Percentiles rank a stretch among this genome's conserved stretches.
phyloP scores from a whole-genome alignment of 176 grass and related monocot genomes.

The Bonia amplexicaulis region DNA sequence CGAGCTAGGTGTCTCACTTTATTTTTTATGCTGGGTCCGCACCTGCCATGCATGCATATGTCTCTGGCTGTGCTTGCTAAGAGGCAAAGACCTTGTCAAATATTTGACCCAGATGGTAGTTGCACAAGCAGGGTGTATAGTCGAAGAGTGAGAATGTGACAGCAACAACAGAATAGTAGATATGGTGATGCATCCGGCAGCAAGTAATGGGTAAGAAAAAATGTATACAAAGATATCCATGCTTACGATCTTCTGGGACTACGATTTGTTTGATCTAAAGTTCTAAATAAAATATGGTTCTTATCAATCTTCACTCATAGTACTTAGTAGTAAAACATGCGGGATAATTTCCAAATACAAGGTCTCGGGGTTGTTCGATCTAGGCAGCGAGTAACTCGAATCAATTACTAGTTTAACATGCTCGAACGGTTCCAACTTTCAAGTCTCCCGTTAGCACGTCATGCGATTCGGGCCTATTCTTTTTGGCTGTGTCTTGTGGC shows the following conservation, averaged over 20 bases:
- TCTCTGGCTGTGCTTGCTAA: neutral
- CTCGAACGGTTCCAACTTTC: neutral
- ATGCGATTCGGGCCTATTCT: too few species aligned
- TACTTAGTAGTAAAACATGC: neutral
- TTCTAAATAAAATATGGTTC: neutral
- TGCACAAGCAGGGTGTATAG: neutral
- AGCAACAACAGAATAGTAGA: neutral
- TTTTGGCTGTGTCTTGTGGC: too few species aligned
- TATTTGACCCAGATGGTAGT: constrained; percentile 16
- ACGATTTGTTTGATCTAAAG: neutral
- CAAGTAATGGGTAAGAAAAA: neutral
- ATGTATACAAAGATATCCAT: neutral
- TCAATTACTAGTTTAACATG: neutral
- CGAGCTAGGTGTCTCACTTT: too few species aligned
- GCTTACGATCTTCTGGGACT: neutral
- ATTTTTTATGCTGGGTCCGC: too few species aligned
- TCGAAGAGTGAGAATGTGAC: neutral
- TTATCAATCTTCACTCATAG: neutral
- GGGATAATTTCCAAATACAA: neutral
- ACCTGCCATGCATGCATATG: neutral
- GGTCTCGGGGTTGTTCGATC: neutral
- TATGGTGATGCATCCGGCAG: neutral
- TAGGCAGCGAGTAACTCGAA: neutral
- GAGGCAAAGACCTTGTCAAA: constrained; percentile 4
- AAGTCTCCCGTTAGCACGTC: neutral